Evolutionary conservation across 768 basidiomycete species (phyloP).

Genomic region (Pholiota conissans): DNA sequence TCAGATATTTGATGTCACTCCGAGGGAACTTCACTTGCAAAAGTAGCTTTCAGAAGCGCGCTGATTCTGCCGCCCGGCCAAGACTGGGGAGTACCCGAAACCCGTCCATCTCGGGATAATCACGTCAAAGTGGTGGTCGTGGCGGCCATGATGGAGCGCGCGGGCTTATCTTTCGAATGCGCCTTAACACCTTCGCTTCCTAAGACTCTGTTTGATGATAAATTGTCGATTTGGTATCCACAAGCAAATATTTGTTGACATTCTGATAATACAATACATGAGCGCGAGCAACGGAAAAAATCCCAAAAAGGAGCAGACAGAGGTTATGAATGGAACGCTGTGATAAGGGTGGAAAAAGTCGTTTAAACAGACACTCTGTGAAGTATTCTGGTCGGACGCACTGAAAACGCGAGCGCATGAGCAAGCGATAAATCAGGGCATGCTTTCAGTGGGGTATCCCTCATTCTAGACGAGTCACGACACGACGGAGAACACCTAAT

Average conservation of each 20-base stretch:
- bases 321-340: slow-evolving; percentile 4
- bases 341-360: slow-evolving; percentile 6
- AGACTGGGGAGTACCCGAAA: neutral
- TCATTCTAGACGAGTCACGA: slow-evolving; percentile 10
- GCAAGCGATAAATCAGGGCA: neutral
- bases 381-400: slow-evolving; percentile 8
- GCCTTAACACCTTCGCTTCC: slow-evolving; percentile 5
- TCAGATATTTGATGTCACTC: slow-evolving; percentile 3
- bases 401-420: slow-evolving; percentile 8
- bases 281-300: slow-evolving; percentile 6
- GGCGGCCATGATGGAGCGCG: slow-evolving; percentile 2
- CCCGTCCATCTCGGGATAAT: slow-evolving; percentile 27
- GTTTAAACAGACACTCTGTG: neutral
- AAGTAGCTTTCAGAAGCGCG: slow-evolving; percentile 6
- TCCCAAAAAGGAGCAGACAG: neutral
- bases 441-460: slow-evolving; percentile 10
- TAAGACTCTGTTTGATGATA: slow-evolving; percentile 4
- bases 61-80: slow-evolving; percentile 10
- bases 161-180: neutral
- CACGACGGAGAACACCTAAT: slow-evolving; percentile 22
- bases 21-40: slow-evolving; percentile 13
- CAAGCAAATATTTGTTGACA: slow-evolving; percentile 10
- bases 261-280: slow-evolving; percentile 17
- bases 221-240: slow-evolving; percentile 6
- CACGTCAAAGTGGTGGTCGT: slow-evolving; percentile 12